A percentile compares a stretch with the other conserved stretches of the same genome.
Conservation (phyloP, 306 rosid genomes). For the Trifolium dubium region DNA sequence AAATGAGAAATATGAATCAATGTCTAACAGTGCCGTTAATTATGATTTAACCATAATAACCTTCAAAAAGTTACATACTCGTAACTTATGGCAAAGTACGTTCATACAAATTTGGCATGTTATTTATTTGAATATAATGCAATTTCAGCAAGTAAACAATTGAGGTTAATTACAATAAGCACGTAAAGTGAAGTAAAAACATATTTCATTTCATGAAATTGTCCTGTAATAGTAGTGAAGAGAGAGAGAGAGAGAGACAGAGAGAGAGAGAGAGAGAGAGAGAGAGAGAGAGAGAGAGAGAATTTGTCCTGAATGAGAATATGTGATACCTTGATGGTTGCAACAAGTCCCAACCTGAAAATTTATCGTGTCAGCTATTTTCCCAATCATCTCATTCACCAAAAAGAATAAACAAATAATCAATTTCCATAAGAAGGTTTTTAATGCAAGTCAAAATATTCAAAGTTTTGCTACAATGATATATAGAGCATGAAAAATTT, state of each 20-base stretch:
- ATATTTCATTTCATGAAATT: slow-evolving; percentile 2
- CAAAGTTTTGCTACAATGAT: not conserved
- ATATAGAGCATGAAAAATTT: not conserved
- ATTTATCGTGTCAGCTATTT: slow-evolving; percentile 49
- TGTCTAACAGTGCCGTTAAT: not conserved
- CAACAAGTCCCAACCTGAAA: slow-evolving; percentile 97
- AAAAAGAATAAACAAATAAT: not conserved
- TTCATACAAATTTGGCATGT: not conserved
- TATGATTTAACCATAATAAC: not conserved
- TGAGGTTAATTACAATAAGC: not conserved
- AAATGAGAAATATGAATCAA: not conserved
- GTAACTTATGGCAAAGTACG: not conserved
- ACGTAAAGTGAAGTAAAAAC: not conserved
- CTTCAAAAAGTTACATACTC: slow-evolving; percentile 5
- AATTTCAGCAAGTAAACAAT: not conserved
- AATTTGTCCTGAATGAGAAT: not conserved
- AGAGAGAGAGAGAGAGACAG: not conserved
- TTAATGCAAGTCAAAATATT: not conserved
- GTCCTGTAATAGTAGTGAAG: not conserved
- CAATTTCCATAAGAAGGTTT: not conserved
- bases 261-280: not conserved
- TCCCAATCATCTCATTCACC: slow-evolving; percentile 13
- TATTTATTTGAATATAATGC: slow-evolving; percentile 9
- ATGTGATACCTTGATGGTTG: slow-evolving; percentile 83
- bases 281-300: too few relatives aligned